Base-by-base conservation (phyloP, 208 protist species). In the Zelonia costaricensis region DNA sequence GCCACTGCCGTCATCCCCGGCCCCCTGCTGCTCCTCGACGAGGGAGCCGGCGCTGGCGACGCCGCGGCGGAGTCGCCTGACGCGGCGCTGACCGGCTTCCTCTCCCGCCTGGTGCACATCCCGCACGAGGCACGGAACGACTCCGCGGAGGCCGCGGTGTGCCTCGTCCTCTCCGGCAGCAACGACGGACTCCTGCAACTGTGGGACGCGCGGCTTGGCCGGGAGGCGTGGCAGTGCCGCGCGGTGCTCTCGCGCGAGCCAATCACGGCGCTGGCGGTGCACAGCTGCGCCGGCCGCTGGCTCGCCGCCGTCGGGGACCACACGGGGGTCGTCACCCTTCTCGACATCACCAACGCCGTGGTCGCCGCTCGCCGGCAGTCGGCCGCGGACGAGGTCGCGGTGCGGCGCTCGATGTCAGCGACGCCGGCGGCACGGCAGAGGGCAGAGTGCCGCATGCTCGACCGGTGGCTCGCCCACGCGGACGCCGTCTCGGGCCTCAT, bases 141-240 rank as follows among this genome's bases (percentile, higher is more conserved):
- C 27, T 7, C 3, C 20, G 51, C 23, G 23, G 53, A 38, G 20
- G 20, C 36, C 20, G 35, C n/a, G 2, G 68, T 62, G 27, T 59
- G 64, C 20, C 28, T 70, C 1, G 49, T 92, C 61, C 52, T 87
- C 36, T 88, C 77, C 40, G 86, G 76, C 7, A 91, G 78, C 51
- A 85, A 88, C 67, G 80, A 88, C 39, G 90, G 90, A 1, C 45
- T 91, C 4, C 25, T 95, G 39, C 90, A 95, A 75, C 72, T 95
- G 58, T 95, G 90, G 90, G 83, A 92, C 47, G 43, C 82, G 18
- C 67, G 72, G 13, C 76, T 66, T 15, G 51, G 63, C 43, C 63
- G 56, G 13, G 89, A 95, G 69, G 56, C 90, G 39, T 68, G 87
- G 69, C 84, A 85, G 22, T 91, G 80, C 60, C 68, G 76, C 30